Conservation (phyloP, 352 stramenopile species). For the Phytopythium vexans region DNA sequence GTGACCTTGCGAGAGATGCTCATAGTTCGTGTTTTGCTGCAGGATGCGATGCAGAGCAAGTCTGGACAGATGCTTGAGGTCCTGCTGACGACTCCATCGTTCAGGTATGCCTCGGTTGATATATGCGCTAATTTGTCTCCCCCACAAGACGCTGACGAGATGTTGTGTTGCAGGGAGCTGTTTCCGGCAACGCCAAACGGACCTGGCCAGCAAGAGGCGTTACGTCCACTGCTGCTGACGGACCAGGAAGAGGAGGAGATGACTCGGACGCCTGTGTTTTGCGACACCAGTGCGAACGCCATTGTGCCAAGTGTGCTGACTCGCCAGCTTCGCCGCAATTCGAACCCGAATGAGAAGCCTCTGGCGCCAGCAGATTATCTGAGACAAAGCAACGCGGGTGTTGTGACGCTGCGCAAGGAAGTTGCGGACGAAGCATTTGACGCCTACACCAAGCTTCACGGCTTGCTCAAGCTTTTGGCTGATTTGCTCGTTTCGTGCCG, state of each 20-base stretch:
- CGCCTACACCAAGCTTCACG: conserved; percentile 73
- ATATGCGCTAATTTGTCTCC: neutral
- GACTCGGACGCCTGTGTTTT: conserved; percentile 66
- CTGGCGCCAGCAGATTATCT: conserved; percentile 67
- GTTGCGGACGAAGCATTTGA: conserved; percentile 56
- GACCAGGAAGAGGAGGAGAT: conserved; percentile 74
- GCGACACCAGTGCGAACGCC: conserved; percentile 56
- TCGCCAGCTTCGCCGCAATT: conserved; percentile 39
- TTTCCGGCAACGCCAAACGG: conserved; percentile 39
- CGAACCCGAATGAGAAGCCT: conserved; percentile 34
- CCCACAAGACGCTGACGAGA: no score
- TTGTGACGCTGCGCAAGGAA: conserved; percentile 67
- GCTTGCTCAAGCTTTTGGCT: conserved; percentile 74
- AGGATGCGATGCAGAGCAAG: conserved; percentile 82
- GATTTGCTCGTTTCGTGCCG: conserved; percentile 82
- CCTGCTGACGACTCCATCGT: conserved; percentile 75
- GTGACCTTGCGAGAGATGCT: neutral
- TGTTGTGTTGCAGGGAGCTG: conserved; percentile 32
- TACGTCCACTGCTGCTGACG: conserved; percentile 58
- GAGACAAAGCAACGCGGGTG: conserved; percentile 66
- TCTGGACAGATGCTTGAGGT: conserved; percentile 83
- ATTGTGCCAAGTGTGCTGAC: conserved; percentile 66
- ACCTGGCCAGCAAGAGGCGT: conserved; percentile 33
- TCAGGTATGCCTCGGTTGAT: conserved; percentile 46
- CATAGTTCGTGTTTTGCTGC: neutral